Evolutionary conservation across 768 basidiomycete genomes (phyloP).

Genomic region (Suillus tomentosus): DNA sequence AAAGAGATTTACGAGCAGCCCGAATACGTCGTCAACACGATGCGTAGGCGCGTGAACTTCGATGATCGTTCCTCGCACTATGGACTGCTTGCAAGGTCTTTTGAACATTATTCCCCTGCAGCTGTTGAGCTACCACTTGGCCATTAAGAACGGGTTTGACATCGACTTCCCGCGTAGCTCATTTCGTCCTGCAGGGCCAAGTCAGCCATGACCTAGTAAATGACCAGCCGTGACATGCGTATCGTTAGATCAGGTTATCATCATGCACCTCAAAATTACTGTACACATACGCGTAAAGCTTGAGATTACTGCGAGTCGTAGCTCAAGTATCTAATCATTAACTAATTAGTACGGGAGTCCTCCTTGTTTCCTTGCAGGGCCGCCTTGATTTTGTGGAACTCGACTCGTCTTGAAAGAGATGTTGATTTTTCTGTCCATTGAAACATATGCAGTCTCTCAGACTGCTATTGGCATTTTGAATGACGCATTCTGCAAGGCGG

Average conservation of each 20-base stretch:
- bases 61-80: conserved; percentile 89
- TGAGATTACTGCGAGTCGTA: no score
- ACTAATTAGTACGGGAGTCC: no score
- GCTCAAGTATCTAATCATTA: no score
- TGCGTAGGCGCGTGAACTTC: conserved; percentile 99
- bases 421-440: no score
- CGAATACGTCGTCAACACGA: conserved; percentile 99
- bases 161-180: conserved; percentile 90
- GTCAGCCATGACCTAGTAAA: conserved; percentile 74
- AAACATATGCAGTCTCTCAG: background rate
- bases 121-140: conserved; percentile 93
- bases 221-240: conserved; percentile 1
- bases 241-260: background rate
- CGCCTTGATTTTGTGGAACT: no score
- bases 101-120: conserved; percentile 97
- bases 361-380: no score
- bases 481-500: background rate
- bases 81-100: conserved; percentile 93
- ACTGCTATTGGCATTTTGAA: background rate
- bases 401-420: no score
- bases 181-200: conserved; percentile 54
- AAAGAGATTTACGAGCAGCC: conserved; percentile 99
- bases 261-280: conserved; percentile 20
- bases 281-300: conserved; percentile 13
- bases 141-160: conserved; percentile 93